Percentiles rank a stretch among this genome's conserved stretches.
phyloP scores from a whole-genome alignment of 2,329 filamentous ascomycete species.

The Trichoderma sp. region DNA sequence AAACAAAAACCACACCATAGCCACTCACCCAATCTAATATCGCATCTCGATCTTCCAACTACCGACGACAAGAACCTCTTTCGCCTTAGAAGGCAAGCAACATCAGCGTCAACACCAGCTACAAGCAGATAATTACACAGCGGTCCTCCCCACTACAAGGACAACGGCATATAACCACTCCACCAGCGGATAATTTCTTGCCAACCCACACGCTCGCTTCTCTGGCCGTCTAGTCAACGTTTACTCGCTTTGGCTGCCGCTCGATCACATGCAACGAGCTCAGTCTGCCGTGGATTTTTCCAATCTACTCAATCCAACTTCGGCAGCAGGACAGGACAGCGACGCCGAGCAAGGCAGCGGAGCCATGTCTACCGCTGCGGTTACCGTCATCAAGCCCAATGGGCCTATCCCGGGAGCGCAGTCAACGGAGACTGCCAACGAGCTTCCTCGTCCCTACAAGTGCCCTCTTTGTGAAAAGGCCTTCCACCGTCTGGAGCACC shows the following conservation, averaged over 20 bases:
- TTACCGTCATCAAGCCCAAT: constrained; percentile 60
- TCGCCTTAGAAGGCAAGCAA: not conserved
- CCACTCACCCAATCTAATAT: not conserved
- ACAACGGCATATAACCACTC: not conserved
- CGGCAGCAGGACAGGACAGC: constrained; percentile 27
- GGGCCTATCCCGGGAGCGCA: constrained; percentile 63
- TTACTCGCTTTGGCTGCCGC: not conserved
- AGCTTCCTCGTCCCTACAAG: constrained; percentile 95
- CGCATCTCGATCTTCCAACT: constrained; percentile 2
- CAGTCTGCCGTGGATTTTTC: constrained; percentile 72
- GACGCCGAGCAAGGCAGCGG: constrained; percentile 34
- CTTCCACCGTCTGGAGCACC: constrained; percentile 96
- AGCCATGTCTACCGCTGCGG: constrained; percentile 52
- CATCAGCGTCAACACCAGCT: not conserved
- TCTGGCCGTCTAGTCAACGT: not conserved
- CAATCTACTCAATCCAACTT: constrained; percentile 66
- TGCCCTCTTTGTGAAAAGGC: constrained; percentile 98
- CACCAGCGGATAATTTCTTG: not conserved
- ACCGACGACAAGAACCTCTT: constrained; percentile 5
- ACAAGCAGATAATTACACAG: not conserved
- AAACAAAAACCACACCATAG: constrained; percentile 3
- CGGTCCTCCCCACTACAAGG: not conserved
- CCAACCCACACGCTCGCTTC: constrained; percentile 1
- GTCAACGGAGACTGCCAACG: constrained; percentile 53
- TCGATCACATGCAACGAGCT: constrained; percentile 71